Base-by-base conservation (phyloP, 1,284 basidiomycete genomes). In the Lentinula novae-zelandiae region DNA sequence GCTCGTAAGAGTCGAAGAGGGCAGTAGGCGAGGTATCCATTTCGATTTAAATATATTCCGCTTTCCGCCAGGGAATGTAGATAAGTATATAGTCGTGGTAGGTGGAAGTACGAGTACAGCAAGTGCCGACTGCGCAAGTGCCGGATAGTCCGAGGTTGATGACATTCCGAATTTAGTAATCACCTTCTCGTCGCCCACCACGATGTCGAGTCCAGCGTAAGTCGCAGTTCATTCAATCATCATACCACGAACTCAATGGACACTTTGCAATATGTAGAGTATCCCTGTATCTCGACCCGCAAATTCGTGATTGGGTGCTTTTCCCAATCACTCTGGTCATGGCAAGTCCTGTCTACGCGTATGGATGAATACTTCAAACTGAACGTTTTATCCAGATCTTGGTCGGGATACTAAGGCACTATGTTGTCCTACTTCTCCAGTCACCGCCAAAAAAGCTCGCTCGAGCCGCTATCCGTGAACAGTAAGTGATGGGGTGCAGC, bases 241-340 rank as follows among this genome's bases (percentile, higher is more conserved):
- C 27, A 27, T 27, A 27, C 27, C n/a, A 42, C 40, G 2, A 36
- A 33, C 42, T 38, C 33, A 55, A 42, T 42, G 56, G 4, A 52
- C 39, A 7, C n/a, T 52, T 27, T 38, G 38, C 12, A 36, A 7
- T 49, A 31, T 65, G 20, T 70, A 92, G 89, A 65, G 81, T 85
- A 2, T 90, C 89, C 44, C 79, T 96, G 64, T 95, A 93, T 74
- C 86, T 96, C 60, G 94, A 96, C 78, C 93, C 94, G 53, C 92
- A 95, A 74, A 96, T 97, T 72, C 86, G 95, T 62, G 89, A 93
- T 72, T 94, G 92, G 92, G 95, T 99, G 50, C 77, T 99, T 62
- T 92, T 99, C 73, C 97, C 97, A 61, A 97, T 99, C 75, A 96
- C 95, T 51, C 79, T 98, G 65, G 95, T 99, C 74, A 98, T 99